Base-by-base conservation (phyloP, 1,139 yeast species). In the Geotrichum phurueaensis region DNA sequence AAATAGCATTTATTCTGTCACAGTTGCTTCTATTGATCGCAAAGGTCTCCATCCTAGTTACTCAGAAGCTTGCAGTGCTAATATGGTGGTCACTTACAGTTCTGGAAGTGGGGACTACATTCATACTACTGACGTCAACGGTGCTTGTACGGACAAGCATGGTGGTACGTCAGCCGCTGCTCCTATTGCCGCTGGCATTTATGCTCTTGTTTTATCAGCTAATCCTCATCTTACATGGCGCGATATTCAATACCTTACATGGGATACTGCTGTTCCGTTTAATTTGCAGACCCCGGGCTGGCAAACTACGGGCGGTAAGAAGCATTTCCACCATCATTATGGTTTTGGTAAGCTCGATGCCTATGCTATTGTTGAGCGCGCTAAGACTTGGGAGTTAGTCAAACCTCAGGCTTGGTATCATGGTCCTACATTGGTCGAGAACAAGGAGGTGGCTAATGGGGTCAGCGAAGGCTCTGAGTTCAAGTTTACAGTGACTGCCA, bases 101-200 rank as follows among this genome's bases (percentile, higher is more conserved):
- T 89, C 97, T 1, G 97, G 97, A 0, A 85, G 94, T 2, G 89
- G 89, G 33, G 96, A 90, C 70, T 89, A 84, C 70, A 94, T 95
- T 62, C 95, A 89, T 70, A 89, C 99, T 7, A 89, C 98, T 1
- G 98, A 94, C 73, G 82, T 90, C 60, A 68, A 71, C 23, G 81
- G 84, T 57, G 81, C 65, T n/a, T 95, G 99, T 73, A 77, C 95
- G 1, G 79, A 80, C 47, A 72, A 69, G 36, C 99, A 95, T 74
- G 97, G 98, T 9, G 99, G 99, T 25, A 95, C 99, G 0, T 92
- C 98, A 20, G 99, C 99, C 0, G 98, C 99, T 20, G 99, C 99
- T 0, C 99, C 99, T 0, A 79, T 95, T 60, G 99, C 98, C 0
- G 97, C 98, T 0, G 99, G 99, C 23, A 81, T 95, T 0, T 90